These are phyloP conservation scores for Solanum hybrid DNA, from an alignment of 305 asterid species.

Conservation along the genomic window DNA sequence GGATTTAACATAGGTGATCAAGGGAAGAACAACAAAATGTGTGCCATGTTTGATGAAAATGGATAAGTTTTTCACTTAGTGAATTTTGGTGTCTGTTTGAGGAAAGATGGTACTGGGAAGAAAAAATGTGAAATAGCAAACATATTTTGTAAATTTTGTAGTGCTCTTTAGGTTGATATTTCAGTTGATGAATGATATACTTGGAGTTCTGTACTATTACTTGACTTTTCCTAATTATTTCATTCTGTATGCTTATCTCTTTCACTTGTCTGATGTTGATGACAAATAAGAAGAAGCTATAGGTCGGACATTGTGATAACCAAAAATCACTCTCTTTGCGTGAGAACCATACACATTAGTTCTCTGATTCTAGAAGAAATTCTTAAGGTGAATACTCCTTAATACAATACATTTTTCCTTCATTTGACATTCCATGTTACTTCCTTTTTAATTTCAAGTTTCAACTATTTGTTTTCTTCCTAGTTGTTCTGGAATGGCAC, in stretches of 20 bases:
- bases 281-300: constrained; percentile 45
- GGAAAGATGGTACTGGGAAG: too few species aligned
- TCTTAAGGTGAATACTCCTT: constrained; percentile 39
- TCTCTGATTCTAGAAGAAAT: constrained; percentile 86
- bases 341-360: constrained; percentile 60
- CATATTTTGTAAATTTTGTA: too few species aligned
- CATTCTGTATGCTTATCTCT: background rate
- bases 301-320: constrained; percentile 27
- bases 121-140: too few species aligned
- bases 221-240: background rate
- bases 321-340: constrained; percentile 20
- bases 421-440: background rate
- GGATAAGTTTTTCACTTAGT: too few species aligned
- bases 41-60: too few species aligned
- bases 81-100: too few species aligned
- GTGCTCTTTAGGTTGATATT: too few species aligned
- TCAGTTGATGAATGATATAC: too few species aligned
- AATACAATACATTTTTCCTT: background rate
- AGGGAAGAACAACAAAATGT: too few species aligned
- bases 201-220: background rate
- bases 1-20: too few species aligned
- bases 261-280: constrained; percentile 14
- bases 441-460: background rate
- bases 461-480: constrained; percentile 7
- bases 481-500: constrained; percentile 71